Percentiles rank a stretch among this genome's conserved stretches.
Evolutionary conservation across 495 filamentous ascomycete genomes (phyloP).

Genomic region (Penicillium cataractarum): DNA sequence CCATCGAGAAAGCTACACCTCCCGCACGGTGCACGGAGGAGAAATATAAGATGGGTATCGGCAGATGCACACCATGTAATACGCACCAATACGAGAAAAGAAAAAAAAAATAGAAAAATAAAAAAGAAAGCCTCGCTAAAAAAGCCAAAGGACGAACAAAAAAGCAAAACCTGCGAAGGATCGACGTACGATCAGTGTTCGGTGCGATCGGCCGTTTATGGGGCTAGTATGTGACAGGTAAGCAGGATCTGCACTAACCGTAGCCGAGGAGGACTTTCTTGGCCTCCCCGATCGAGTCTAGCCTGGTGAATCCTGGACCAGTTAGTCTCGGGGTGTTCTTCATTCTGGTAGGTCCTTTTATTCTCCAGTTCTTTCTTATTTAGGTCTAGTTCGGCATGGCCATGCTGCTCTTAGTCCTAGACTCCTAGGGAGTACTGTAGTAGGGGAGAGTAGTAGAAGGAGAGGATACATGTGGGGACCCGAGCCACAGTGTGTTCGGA

Average conservation of each 20-base stretch:
- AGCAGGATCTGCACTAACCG: slow-evolving; percentile 43
- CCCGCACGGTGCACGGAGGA: not conserved
- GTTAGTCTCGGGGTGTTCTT: not conserved
- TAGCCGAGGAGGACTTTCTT: slow-evolving; percentile 33
- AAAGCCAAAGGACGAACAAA: not conserved
- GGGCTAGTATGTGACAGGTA: slow-evolving; percentile 36
- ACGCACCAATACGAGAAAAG: not conserved
- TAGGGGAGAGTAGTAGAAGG: too few species aligned
- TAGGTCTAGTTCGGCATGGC: not conserved
- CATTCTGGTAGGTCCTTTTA: not conserved
- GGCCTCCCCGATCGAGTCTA: slow-evolving; percentile 31
- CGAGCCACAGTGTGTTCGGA: not conserved
- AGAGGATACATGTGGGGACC: not conserved
- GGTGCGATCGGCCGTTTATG: slow-evolving; percentile 36
- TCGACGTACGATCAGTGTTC: slow-evolving; percentile 25
- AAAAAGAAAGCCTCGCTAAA: not conserved
- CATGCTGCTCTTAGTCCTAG: not conserved
- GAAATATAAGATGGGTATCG: not conserved
- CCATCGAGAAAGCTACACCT: not conserved
- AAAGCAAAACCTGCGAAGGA: slow-evolving; percentile 12
- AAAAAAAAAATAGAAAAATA: not conserved
- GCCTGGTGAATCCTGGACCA: not conserved
- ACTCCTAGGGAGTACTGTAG: too few species aligned
- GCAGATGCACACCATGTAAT: slow-evolving; percentile 4
- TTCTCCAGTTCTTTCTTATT: slow-evolving; percentile 1